Evolutionary conservation across 2,329 filamentous ascomycete species (phyloP).

Genomic region (Arthrobotrys sinensis): DNA sequence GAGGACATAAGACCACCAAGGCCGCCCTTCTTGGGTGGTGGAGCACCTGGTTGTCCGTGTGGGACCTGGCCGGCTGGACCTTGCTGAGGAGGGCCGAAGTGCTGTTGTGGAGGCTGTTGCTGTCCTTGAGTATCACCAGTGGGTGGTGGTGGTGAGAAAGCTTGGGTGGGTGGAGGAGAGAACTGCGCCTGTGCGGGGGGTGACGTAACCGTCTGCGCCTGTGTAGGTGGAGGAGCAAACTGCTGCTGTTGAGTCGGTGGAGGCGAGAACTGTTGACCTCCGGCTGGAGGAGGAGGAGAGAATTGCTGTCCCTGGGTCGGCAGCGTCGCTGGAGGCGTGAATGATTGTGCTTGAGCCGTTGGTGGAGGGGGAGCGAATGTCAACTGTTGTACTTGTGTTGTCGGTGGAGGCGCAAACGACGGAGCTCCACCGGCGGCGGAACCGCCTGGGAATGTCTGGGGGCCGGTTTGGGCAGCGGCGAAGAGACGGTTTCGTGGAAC

Average conservation of each 20-base stretch:
- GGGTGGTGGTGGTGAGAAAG: constrained; percentile 23
- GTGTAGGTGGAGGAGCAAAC: constrained; percentile 37
- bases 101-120: constrained; percentile 23
- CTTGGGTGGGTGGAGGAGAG: constrained; percentile 6
- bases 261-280: constrained; percentile 19
- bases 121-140: constrained; percentile 7
- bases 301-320: constrained; percentile 34
- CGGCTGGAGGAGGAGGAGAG: constrained; percentile 29
- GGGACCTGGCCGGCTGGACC: constrained; percentile 10
- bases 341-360: constrained; percentile 11
- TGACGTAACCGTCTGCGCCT: constrained; percentile 2
- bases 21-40: constrained; percentile 43
- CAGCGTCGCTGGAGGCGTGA: constrained; percentile 28
- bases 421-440: neutral
- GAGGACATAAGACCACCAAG: constrained; percentile 48
- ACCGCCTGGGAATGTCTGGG: constrained; percentile 5
- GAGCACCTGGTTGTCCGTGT: constrained; percentile 11
- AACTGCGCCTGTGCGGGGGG: neutral
- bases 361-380: constrained; percentile 38
- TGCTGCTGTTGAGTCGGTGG: constrained; percentile 28
- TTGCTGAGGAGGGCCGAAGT: constrained; percentile 23
- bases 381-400: constrained; percentile 34
- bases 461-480: constrained; percentile 23
- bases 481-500: constrained; percentile 57
- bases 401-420: constrained; percentile 34